Percentiles rank a stretch among this genome's conserved stretches.
These are phyloP conservation scores for Trypanosoma avium DNA, from an alignment of 208 protist species.

Conservation along the genomic window DNA sequence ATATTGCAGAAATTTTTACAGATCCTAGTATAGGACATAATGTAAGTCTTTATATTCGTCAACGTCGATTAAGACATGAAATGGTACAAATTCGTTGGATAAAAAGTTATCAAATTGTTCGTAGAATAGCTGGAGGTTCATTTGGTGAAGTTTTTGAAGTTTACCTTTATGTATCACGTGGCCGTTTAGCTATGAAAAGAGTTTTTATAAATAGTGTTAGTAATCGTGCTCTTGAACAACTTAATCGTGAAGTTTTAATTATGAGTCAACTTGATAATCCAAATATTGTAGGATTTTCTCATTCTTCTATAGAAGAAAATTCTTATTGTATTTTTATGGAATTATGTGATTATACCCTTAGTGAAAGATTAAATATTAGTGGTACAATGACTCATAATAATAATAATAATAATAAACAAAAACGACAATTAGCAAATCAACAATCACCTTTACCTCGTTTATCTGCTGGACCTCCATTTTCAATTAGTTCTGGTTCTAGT, in stretches of 20 bases:
- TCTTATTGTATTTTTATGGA: slow-evolving; percentile 85
- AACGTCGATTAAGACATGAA: slow-evolving; percentile 42
- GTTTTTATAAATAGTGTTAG: slow-evolving; percentile 65
- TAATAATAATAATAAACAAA: not conserved
- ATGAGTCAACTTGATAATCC: slow-evolving; percentile 72
- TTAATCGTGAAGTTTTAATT: slow-evolving; percentile 77
- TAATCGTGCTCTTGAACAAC: slow-evolving; percentile 50
- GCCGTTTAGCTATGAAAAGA: slow-evolving; percentile 83
- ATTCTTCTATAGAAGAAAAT: slow-evolving; percentile 65
- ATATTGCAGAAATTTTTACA: slow-evolving; percentile 33
- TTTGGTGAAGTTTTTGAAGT: slow-evolving; percentile 85
- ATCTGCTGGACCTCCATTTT: not conserved
- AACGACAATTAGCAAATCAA: not conserved
- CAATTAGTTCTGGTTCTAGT: not conserved
- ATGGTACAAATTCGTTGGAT: slow-evolving; percentile 48
- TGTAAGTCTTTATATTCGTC: slow-evolving; percentile 33
- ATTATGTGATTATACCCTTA: slow-evolving; percentile 61
- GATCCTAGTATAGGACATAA: slow-evolving; percentile 12
- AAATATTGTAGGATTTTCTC: slow-evolving; percentile 76
- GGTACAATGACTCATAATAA: not conserved
- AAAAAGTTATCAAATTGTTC: slow-evolving; percentile 59
- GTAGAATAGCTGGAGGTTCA: slow-evolving; percentile 61
- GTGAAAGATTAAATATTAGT: slow-evolving; percentile 25
- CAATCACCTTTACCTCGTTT: slow-evolving; percentile 7
- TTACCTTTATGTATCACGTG: slow-evolving; percentile 54